A percentile compares a stretch with the other conserved stretches of the same genome.
phyloP scores from a whole-genome alignment of 176 grass and related monocot species.

The Luzula sylvatica region DNA sequence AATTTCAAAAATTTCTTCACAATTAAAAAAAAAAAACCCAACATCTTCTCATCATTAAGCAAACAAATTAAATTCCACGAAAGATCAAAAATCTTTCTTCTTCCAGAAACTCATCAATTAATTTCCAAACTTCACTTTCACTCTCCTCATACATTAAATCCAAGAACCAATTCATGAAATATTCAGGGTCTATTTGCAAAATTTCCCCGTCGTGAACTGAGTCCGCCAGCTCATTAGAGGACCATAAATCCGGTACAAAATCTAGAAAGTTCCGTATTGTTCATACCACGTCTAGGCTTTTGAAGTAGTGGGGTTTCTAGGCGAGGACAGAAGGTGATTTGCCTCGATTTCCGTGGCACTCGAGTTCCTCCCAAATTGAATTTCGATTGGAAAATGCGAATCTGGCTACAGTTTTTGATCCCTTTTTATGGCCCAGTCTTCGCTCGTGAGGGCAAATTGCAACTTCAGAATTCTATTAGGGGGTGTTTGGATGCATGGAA shows the following conservation, averaged over 20 bases:
- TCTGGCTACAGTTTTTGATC: constrained; percentile 68
- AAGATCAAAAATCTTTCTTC: constrained; percentile 58
- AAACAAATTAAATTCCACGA: constrained; percentile 56
- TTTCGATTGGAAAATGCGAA: constrained; percentile 85
- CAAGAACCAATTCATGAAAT: constrained; percentile 63
- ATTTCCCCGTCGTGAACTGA: constrained; percentile 82
- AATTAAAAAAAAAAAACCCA: constrained; percentile 59
- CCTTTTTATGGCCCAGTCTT: constrained; percentile 65
- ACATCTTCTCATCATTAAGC: constrained; percentile 58
- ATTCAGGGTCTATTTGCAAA: constrained; percentile 55
- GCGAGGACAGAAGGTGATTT: constrained; percentile 90
- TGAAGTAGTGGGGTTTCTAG: constrained; percentile 87
- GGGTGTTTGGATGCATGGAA: no score
- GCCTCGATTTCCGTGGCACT: constrained; percentile 87
- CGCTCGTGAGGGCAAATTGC: constrained; percentile 53
- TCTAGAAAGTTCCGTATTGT: constrained; percentile 90
- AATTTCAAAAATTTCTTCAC: constrained; percentile 36
- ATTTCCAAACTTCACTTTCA: constrained; percentile 50
- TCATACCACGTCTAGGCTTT: constrained; percentile 66
- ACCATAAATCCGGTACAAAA: constrained; percentile 80
- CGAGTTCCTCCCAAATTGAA: constrained; percentile 86
- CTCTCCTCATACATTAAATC: constrained; percentile 66
- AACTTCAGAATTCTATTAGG: constrained; percentile 48
- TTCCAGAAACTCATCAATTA: constrained; percentile 60
- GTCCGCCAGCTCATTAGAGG: constrained; percentile 73